Conservation (phyloP, 106 monocot species). For the Triglochin maritima region DNA sequence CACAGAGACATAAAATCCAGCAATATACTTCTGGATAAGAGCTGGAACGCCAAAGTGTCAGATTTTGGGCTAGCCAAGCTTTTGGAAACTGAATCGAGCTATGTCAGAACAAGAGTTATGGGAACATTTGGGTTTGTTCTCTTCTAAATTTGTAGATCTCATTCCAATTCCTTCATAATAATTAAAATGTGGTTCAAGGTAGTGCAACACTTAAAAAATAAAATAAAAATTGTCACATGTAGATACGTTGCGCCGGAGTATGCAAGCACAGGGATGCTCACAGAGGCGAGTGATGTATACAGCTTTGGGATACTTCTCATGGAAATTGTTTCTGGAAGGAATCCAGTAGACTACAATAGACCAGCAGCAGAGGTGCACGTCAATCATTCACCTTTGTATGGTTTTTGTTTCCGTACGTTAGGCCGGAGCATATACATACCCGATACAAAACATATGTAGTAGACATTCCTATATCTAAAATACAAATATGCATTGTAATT, state of each 20-base stretch:
- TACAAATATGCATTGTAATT: too few species aligned
- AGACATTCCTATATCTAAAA: too few species aligned
- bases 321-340: constrained; percentile 81
- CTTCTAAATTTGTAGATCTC: neutral
- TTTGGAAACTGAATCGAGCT: constrained; percentile 65
- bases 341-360: constrained; percentile 70
- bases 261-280: constrained; percentile 79
- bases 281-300: constrained; percentile 76
- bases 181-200: neutral
- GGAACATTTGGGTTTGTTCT: constrained; percentile 82
- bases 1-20: constrained; percentile 94
- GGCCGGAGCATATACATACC: too few species aligned
- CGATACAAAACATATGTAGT: too few species aligned
- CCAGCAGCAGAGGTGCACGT: constrained; percentile 47
- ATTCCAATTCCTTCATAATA: neutral
- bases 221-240: neutral
- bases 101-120: constrained; percentile 88
- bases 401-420: neutral
- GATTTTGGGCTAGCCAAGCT: constrained; percentile 95
- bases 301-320: constrained; percentile 91
- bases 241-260: constrained; percentile 98
- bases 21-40: constrained; percentile 83
- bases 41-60: constrained; percentile 87
- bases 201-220: neutral
- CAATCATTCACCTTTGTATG: neutral